phyloP scores from a whole-genome alignment of 805 yeast species.

The Yarrowia sp. region DNA sequence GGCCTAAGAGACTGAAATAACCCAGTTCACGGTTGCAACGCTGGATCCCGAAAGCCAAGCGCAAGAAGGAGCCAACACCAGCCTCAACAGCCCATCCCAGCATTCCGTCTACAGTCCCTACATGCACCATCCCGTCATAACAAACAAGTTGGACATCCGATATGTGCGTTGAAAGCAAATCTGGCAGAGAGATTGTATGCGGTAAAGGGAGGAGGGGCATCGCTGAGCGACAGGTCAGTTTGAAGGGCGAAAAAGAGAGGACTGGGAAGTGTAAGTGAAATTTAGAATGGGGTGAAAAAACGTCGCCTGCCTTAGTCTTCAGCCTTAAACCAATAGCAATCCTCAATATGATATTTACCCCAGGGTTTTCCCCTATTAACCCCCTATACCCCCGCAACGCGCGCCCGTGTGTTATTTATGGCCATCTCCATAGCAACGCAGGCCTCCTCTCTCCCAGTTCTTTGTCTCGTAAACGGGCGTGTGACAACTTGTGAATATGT shows the following conservation, averaged over 20 bases:
- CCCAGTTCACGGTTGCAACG: neutral
- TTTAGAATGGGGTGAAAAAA: neutral
- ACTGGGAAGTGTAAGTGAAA: slow-evolving; percentile 7
- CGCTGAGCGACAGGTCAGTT: too few species aligned
- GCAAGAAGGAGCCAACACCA: too few species aligned
- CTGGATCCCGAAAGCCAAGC: too few species aligned
- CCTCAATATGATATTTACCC: too few species aligned
- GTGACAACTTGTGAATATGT: slow-evolving; percentile 1
- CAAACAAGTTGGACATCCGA: slow-evolving; percentile 7
- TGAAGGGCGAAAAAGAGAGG: too few species aligned
- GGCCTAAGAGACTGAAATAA: neutral
- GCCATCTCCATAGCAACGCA: slow-evolving; percentile 14
- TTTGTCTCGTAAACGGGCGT: slow-evolving; percentile 7
- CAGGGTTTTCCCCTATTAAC: too few species aligned
- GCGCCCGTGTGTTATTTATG: neutral
- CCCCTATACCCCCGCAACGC: neutral
- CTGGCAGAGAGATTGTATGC: slow-evolving; percentile 6
- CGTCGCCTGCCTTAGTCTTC: too few species aligned
- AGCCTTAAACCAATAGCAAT: too few species aligned
- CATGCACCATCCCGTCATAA: slow-evolving; percentile 26
- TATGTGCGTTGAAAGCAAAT: slow-evolving; percentile 30
- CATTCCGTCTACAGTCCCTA: neutral
- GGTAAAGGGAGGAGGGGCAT: neutral
- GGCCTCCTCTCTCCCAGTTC: slow-evolving; percentile 6
- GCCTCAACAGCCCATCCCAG: too few species aligned